A percentile compares a stretch with the other conserved stretches of the same genome.
Conservation (phyloP, 495 filamentous ascomycete species). For the Penicillium parvum region DNA sequence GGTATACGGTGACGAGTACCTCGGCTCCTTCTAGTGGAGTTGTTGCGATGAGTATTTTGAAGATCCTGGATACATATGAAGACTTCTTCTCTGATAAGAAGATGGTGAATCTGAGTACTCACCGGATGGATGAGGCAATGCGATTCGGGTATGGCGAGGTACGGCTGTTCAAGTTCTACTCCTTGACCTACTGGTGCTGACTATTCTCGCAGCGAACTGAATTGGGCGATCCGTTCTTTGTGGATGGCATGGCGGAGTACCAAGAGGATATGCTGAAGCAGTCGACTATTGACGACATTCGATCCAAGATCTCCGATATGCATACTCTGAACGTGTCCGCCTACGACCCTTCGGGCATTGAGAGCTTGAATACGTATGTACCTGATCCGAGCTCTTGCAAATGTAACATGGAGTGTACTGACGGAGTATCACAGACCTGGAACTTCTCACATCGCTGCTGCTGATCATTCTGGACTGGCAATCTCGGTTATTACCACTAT, state of each 20-base stretch:
- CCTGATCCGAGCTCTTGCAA: too few relatives aligned
- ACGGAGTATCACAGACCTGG: constrained; percentile 44
- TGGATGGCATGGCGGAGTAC: constrained; percentile 57
- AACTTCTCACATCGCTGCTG: constrained; percentile 70
- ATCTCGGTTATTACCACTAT: constrained; percentile 76
- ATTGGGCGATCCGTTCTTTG: constrained; percentile 75
- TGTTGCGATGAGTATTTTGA: constrained; percentile 68
- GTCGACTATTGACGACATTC: constrained; percentile 52
- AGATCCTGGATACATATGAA: constrained; percentile 70
- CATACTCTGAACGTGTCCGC: constrained; percentile 60
- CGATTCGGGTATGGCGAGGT: constrained; percentile 78
- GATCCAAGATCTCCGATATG: constrained; percentile 64
- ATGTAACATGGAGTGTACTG: not conserved
- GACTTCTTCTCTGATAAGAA: constrained; percentile 48
- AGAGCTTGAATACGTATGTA: constrained; percentile 55
- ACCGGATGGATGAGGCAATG: constrained; percentile 81
- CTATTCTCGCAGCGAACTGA: constrained; percentile 45
- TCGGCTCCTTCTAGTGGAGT: constrained; percentile 71
- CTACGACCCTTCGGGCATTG: constrained; percentile 65
- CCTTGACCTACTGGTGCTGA: constrained; percentile 5
- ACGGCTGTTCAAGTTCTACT: not conserved
- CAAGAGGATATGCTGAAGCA: constrained; percentile 62
- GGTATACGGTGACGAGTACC: constrained; percentile 61
- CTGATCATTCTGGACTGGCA: constrained; percentile 64
- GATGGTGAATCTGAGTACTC: constrained; percentile 58